These are phyloP conservation scores for Blastobotrys aristatus DNA, from an alignment of 1,139 yeast genomes.

Conservation along the genomic window DNA sequence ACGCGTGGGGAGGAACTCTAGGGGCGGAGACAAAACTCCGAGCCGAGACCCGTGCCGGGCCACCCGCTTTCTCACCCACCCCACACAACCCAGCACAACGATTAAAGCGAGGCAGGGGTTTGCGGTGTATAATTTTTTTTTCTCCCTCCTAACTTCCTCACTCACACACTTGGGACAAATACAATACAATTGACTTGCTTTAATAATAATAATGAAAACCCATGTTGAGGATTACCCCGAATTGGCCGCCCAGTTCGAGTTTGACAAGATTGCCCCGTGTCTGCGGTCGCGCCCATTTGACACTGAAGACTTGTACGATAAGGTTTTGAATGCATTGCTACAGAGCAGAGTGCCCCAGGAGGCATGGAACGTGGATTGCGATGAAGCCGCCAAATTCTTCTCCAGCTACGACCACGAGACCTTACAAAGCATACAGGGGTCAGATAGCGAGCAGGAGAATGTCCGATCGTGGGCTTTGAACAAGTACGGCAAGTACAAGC, in stretches of 20 bases:
- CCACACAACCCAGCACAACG: no score
- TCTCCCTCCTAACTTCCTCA: no score
- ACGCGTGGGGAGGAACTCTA: no score
- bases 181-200: neutral
- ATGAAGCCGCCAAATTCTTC: conserved; percentile 6
- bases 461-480: neutral
- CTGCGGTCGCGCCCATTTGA: conserved; percentile 7
- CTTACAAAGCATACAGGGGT: neutral
- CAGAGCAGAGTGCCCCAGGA: neutral
- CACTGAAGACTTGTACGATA: conserved; percentile 8
- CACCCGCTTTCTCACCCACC: no score
- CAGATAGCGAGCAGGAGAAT: neutral
- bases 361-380: conserved; percentile 9
- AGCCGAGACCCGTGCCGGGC: no score
- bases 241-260: neutral
- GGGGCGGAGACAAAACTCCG: no score
- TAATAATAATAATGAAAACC: neutral
- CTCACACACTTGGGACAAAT: no score
- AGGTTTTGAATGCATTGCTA: neutral
- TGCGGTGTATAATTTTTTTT: no score
- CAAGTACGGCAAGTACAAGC: neutral
- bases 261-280: neutral
- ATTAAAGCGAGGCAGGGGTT: no score
- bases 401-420: neutral
- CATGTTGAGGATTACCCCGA: conserved; percentile 6